Percentiles rank a stretch among this genome's conserved stretches.
Conservation (phyloP, 352 stramenopile species). For the Phytophthora boehmeriae region DNA sequence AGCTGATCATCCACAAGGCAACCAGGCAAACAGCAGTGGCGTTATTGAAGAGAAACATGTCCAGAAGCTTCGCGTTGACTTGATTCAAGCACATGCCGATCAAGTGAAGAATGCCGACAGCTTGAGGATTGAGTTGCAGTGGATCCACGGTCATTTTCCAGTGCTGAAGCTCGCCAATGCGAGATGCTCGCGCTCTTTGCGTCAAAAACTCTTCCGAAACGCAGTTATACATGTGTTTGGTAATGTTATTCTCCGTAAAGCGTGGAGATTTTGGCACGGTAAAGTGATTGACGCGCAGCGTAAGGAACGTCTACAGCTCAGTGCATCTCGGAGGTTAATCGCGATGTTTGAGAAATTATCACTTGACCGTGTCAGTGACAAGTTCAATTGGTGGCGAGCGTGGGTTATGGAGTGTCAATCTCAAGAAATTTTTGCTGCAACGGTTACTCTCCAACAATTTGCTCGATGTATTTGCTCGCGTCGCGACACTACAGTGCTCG, state of each 20-base stretch:
- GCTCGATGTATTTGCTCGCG: slow-evolving; percentile 6
- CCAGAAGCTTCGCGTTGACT: slow-evolving; percentile 16
- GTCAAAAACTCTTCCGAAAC: slow-evolving; percentile 42
- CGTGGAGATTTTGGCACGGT: slow-evolving; percentile 35
- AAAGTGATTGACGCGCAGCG: slow-evolving; percentile 34
- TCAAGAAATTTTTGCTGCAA: slow-evolving; percentile 41
- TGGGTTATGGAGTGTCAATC: slow-evolving; percentile 21
- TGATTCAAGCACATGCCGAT: slow-evolving; percentile 12
- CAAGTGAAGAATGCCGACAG: slow-evolving; percentile 12
- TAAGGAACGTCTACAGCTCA: slow-evolving; percentile 26
- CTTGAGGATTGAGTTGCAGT: slow-evolving; percentile 55
- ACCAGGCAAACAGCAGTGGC: slow-evolving; percentile 16
- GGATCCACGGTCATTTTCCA: slow-evolving; percentile 68
- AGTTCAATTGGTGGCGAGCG: slow-evolving; percentile 30
- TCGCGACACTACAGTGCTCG: slow-evolving; percentile 10
- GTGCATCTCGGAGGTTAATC: slow-evolving; percentile 35
- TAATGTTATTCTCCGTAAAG: slow-evolving; percentile 26
- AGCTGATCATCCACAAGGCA: background rate
- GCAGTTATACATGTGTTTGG: slow-evolving; percentile 38
- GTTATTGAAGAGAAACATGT: slow-evolving; percentile 3
- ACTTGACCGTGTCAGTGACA: slow-evolving; percentile 4
- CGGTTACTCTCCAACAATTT: slow-evolving; percentile 41
- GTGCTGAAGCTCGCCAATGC: slow-evolving; percentile 52
- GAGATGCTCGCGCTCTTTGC: slow-evolving; percentile 52
- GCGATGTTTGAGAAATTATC: slow-evolving; percentile 32